Evolutionary conservation across 352 stramenopile species (phyloP).

Genomic region (Elongisporangium anandrum): DNA sequence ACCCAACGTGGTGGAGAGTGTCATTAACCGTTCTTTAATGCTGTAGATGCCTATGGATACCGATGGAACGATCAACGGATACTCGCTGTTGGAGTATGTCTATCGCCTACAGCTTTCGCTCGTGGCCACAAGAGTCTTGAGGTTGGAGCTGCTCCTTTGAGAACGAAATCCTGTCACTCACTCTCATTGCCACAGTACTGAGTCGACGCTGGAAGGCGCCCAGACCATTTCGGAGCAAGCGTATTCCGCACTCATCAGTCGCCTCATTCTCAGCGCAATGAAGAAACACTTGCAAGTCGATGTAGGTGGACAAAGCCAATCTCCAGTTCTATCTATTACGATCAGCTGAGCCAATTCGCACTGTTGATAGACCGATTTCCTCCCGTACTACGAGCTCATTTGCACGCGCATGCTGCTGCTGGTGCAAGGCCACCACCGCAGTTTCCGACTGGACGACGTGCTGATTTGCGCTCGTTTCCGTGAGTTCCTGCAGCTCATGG

Average conservation of each 20-base stretch:
- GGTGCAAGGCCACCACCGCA: slow-evolving; percentile 13
- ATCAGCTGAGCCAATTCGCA: too few species aligned
- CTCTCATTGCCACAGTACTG: not conserved
- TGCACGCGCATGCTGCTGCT: slow-evolving; percentile 47
- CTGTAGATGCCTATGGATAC: slow-evolving; percentile 11
- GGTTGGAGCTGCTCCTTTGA: slow-evolving; percentile 3
- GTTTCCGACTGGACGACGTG: slow-evolving; percentile 24
- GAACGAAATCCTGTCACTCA: slow-evolving; percentile 1
- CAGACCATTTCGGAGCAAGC: slow-evolving; percentile 25
- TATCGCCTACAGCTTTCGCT: slow-evolving; percentile 33
- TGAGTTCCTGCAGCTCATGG: slow-evolving; percentile 40
- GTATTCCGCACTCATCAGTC: slow-evolving; percentile 21
- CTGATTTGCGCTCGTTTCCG: slow-evolving; percentile 24
- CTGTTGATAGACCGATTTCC: slow-evolving; percentile 24
- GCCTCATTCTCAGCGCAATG: slow-evolving; percentile 16
- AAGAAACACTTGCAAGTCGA: slow-evolving; percentile 22
- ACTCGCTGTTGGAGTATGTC: slow-evolving; percentile 42
- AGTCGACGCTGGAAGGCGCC: slow-evolving; percentile 5
- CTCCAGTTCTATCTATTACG: not conserved
- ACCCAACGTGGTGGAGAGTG: slow-evolving; percentile 18
- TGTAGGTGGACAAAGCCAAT: slow-evolving; percentile 1
- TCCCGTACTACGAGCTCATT: slow-evolving; percentile 59
- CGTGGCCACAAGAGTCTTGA: slow-evolving; percentile 10
- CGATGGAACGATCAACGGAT: slow-evolving; percentile 32
- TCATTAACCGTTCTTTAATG: not conserved